phyloP scores from a whole-genome alignment of 164 flowering plant species.

The Tinospora cordifolia region DNA sequence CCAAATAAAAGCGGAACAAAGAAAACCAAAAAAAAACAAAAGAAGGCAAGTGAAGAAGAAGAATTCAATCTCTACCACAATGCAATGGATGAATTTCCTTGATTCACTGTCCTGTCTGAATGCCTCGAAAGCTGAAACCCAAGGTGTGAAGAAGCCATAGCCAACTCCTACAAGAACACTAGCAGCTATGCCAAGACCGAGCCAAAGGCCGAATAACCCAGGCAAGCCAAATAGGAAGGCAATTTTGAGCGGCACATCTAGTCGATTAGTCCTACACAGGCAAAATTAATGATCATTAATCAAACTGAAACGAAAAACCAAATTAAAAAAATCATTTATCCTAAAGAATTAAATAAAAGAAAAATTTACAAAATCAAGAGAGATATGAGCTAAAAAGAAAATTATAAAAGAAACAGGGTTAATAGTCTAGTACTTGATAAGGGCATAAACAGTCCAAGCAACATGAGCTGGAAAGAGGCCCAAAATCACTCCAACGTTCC shows the following conservation, averaged over 20 bases:
- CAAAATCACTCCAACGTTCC: constrained; percentile 64
- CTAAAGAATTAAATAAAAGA: not conserved
- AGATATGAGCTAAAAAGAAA: not conserved
- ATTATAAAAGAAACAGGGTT: not conserved
- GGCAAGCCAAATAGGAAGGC: constrained; percentile 64
- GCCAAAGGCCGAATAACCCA: constrained; percentile 58
- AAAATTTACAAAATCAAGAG: not conserved
- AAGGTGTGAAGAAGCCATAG: constrained; percentile 88
- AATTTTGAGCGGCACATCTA: constrained; percentile 67
- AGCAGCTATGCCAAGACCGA: constrained; percentile 65
- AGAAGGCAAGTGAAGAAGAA: not conserved
- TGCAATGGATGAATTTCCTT: constrained; percentile 56
- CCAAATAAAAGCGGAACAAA: not conserved
- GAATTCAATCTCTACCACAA: constrained; percentile 49
- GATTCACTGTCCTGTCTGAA: constrained; percentile 56
- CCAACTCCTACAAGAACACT: constrained; percentile 75
- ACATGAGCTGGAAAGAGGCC: constrained; percentile 80
- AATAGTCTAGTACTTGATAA: constrained; percentile 43
- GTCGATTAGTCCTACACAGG: constrained; percentile 52
- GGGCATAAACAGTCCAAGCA: constrained; percentile 66
- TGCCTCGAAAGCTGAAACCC: constrained; percentile 89
- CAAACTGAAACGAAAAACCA: not conserved
- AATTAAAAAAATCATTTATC: not conserved
- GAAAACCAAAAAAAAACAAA: not conserved
- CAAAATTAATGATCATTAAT: not conserved